These are phyloP conservation scores for Spirogloea muscicola DNA, from an alignment of 139 green algal species.

Conservation along the genomic window DNA sequence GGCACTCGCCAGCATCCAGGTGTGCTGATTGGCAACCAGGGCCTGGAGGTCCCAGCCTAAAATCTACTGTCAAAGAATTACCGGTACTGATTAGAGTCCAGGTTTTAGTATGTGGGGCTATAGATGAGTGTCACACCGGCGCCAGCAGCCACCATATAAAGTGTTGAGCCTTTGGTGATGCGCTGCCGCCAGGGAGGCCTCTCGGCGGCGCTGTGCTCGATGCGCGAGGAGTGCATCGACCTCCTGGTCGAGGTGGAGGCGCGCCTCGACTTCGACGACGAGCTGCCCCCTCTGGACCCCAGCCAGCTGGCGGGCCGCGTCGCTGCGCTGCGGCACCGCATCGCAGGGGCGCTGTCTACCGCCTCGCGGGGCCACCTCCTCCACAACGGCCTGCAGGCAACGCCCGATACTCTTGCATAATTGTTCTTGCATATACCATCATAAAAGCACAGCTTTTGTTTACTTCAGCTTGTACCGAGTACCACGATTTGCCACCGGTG, in stretches of 20 bases:
- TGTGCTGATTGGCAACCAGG: too few relatives aligned
- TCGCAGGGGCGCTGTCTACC: conserved; percentile 36
- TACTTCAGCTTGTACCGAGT: too few relatives aligned
- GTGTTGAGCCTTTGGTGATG: too few relatives aligned
- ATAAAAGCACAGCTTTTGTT: too few relatives aligned
- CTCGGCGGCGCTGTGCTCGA: conserved; percentile 53
- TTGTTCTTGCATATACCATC: conserved; percentile 2
- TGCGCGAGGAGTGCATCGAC: conserved; percentile 63
- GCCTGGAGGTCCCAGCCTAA: too few relatives aligned
- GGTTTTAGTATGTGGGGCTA: too few relatives aligned
- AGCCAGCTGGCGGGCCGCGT: conserved; percentile 51
- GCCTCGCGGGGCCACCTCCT: conserved; percentile 31
- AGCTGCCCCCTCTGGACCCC: conserved; percentile 75
- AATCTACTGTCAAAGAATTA: too few relatives aligned
- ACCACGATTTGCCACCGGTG: too few relatives aligned
- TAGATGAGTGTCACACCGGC: too few relatives aligned
- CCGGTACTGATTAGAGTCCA: too few relatives aligned
- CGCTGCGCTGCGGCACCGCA: conserved; percentile 35
- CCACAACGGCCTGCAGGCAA: conserved; percentile 37
- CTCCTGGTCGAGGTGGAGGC: conserved; percentile 86
- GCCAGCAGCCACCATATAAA: too few relatives aligned
- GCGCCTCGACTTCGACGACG: conserved; percentile 86
- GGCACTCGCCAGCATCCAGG: conserved; percentile 67
- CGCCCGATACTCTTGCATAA: neutral
- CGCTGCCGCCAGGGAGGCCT: conserved; percentile 65